A percentile compares a stretch with the other conserved stretches of the same genome.
These are phyloP conservation scores for Aspergillus diversus DNA, from an alignment of 495 filamentous ascomycete species.

Conservation along the genomic window DNA sequence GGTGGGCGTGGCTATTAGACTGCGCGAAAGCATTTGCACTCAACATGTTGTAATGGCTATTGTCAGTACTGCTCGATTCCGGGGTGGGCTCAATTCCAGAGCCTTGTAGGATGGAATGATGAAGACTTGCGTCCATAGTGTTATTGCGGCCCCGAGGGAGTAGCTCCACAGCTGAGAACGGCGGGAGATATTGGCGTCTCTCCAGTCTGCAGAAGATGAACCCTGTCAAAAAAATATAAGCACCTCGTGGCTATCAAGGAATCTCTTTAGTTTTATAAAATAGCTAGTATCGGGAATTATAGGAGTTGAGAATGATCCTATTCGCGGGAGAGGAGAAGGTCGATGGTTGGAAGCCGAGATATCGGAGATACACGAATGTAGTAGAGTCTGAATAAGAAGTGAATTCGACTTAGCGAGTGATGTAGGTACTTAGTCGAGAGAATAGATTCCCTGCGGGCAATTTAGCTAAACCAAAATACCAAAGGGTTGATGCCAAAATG, in stretches of 20 bases:
- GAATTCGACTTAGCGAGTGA: not conserved
- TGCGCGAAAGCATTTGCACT: not conserved
- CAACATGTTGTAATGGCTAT: conserved; percentile 4
- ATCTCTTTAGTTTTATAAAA: too few species aligned
- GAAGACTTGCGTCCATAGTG: conserved; percentile 11
- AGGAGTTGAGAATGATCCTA: not conserved
- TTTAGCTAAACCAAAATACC: not conserved
- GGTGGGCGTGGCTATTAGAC: not conserved
- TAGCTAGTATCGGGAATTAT: not conserved
- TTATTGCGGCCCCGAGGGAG: not conserved
- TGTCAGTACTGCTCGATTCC: not conserved
- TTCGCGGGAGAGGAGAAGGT: not conserved
- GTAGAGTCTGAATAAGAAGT: not conserved
- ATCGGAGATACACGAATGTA: not conserved
- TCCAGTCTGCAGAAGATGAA: not conserved
- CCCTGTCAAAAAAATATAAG: too few species aligned
- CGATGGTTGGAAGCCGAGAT: not conserved
- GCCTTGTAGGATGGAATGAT: conserved; percentile 5
- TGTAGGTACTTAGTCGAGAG: not conserved
- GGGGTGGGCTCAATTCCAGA: not conserved
- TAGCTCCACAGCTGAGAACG: not conserved
- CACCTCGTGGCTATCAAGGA: too few species aligned
- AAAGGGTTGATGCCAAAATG: not conserved
- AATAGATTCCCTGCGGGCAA: not conserved
- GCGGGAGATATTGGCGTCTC: not conserved